Base-by-base conservation (phyloP, 257 asterid genomes). In the Nicotiana benthamiana region DNA sequence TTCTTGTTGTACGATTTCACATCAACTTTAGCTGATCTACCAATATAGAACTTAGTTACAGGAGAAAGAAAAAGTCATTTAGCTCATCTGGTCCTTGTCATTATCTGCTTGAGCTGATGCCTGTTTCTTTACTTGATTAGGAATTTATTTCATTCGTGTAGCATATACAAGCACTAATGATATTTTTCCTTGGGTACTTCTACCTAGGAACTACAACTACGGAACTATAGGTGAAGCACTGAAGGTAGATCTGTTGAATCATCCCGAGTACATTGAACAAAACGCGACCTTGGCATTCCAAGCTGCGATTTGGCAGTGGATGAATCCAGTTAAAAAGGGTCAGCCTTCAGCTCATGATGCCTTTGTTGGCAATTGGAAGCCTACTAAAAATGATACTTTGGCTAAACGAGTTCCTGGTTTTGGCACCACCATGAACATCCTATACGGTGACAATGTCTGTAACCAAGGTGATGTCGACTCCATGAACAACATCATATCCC, bases 261-360 rank as follows among this genome's bases (percentile, higher is more conserved):
- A 95, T 85, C 99, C 98, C 0, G 99, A 95, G 79, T 90, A 91
- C 90, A 78, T 95, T 10, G 99, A 95, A 80, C 97, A 95, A 80
- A 95, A 95, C 26, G 98, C 99, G 6, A 95, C 99, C 54, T 80
- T 93, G 61, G 97, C 97, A 17, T 95, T 92, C 91, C 93, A 88
- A 79, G 91, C 96, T 18, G 97, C 97, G 17, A 95, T 95, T 0
- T 89, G 86, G 89, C 75, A 81, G 83, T 95, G 99, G 99, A 92
- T 92, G 97, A 86, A 92, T 9, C 93, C 97, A 2, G 30, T 72
- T 18, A 90, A 90, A 83, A 94, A 88, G 85, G 94, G 94, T 0
- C 90, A 87, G 22, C 99, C 99, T 34, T 93, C 99, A 6, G 89
- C 97, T 51, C 99, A 95, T 6, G 89, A 92, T 15, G 93, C 82